Percentiles rank a stretch among this genome's conserved stretches.
Conservation (phyloP, 345 rosid genomes). For the Clausena lansium region DNA sequence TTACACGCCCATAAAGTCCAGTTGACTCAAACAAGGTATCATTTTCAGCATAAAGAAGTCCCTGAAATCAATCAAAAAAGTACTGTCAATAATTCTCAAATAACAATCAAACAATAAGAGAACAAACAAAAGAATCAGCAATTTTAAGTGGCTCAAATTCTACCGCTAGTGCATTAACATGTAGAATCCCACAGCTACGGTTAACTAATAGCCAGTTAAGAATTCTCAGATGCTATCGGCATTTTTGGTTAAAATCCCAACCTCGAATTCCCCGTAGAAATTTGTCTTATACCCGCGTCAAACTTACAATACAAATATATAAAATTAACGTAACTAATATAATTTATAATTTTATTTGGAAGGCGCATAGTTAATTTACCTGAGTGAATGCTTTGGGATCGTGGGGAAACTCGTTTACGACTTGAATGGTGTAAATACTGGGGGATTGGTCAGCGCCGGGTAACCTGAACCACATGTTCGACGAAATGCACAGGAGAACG, state of each 20-base stretch:
- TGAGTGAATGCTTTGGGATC: slow-evolving; percentile 72
- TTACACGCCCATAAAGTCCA: slow-evolving; percentile 59
- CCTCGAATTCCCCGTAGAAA: background rate
- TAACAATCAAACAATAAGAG: background rate
- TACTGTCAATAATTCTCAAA: background rate
- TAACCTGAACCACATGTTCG: slow-evolving; percentile 22
- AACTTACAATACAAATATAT: background rate
- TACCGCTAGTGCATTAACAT: background rate
- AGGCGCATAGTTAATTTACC: slow-evolving; percentile 27
- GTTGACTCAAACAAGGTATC: slow-evolving; percentile 84
- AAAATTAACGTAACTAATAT: too few relatives aligned
- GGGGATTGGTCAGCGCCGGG: slow-evolving; percentile 1
- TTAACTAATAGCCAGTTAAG: background rate
- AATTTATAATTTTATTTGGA: background rate
- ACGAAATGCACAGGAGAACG: slow-evolving; percentile 36
- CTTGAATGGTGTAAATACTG: slow-evolving; percentile 38
- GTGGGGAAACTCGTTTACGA: slow-evolving; percentile 64
- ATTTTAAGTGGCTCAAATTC: background rate
- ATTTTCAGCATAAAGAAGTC: slow-evolving; percentile 74
- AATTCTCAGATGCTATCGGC: background rate
- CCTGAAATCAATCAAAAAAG: slow-evolving; percentile 43
- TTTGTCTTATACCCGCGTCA: background rate
- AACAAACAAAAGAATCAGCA: background rate
- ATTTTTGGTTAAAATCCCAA: background rate
- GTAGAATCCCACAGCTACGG: background rate